phyloP scores from a whole-genome alignment of 768 basidiomycete species.

The Termitomyces sp. region DNA sequence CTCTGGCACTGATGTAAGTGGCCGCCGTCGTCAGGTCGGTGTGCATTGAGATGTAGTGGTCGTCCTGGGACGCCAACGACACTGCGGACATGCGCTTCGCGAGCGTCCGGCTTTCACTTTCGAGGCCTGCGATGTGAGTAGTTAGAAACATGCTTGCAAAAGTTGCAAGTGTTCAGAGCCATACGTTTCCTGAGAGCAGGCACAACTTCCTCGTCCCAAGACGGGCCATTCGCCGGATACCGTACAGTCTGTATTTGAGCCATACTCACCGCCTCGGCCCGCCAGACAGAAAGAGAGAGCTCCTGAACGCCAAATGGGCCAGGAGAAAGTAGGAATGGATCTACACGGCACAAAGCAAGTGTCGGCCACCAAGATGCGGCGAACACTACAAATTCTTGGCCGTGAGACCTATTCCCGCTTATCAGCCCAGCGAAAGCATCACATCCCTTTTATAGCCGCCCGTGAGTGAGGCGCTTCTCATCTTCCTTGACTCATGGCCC shows the following conservation, averaged over 20 bases:
- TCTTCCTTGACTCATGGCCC: conserved; percentile 3
- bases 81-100: conserved; percentile 72
- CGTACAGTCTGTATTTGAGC: conserved; percentile 38
- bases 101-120: conserved; percentile 75
- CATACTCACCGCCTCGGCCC: conserved; percentile 20
- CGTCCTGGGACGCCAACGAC: conserved; percentile 55
- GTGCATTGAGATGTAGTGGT: conserved; percentile 19
- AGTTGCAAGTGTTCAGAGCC: conserved; percentile 17
- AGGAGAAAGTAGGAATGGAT: not conserved
- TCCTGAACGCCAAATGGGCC: conserved; percentile 3
- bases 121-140: conserved; percentile 48
- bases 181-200: conserved; percentile 76
- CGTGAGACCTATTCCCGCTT: conserved; percentile 8
- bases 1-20: not conserved
- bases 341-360: conserved; percentile 3
- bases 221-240: conserved; percentile 34
- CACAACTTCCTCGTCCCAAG: conserved; percentile 82
- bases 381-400: conserved; percentile 9
- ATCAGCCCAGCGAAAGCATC: not conserved
- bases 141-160: conserved; percentile 5
- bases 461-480: conserved; percentile 4
- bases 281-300: conserved; percentile 1
- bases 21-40: conserved; percentile 6
- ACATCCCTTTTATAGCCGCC: conserved; percentile 1
- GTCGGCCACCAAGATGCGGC: conserved; percentile 12